A percentile compares a stretch with the other conserved stretches of the same genome.
These are phyloP conservation scores for Exutisphaerella laricina DNA, from an alignment of 2,329 filamentous ascomycete species.

Conservation along the genomic window DNA sequence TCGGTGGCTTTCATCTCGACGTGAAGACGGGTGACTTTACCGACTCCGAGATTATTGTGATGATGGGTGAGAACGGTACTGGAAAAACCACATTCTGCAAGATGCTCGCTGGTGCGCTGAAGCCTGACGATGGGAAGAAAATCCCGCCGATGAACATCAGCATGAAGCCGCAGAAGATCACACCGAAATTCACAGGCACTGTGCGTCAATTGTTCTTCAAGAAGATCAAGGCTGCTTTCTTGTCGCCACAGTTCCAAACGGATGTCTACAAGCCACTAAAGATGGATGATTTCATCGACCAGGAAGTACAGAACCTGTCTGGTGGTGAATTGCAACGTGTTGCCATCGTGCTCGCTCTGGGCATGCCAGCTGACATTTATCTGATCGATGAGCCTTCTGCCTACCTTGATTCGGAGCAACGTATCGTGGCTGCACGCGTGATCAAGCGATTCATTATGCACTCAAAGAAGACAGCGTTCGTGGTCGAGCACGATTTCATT, in stretches of 20 bases:
- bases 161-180: constrained; percentile 99
- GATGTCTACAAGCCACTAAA: constrained; percentile 99
- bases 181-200: constrained; percentile 93
- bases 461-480: constrained; percentile 97
- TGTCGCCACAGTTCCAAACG: constrained; percentile 97
- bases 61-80: constrained; percentile 99
- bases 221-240: constrained; percentile 95
- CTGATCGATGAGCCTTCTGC: constrained; percentile 96
- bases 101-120: constrained; percentile 85
- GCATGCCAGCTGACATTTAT: constrained; percentile 94
- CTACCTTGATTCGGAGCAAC: constrained; percentile 98
- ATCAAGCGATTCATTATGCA: constrained; percentile 99
- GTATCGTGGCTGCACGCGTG: constrained; percentile 93
- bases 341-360: constrained; percentile 93
- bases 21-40: constrained; percentile 85
- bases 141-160: constrained; percentile 94
- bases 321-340: constrained; percentile 99
- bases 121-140: constrained; percentile 73
- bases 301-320: constrained; percentile 98
- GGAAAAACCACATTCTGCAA: constrained; percentile 99
- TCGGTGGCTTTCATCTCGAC: constrained; percentile 78
- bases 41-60: constrained; percentile 96
- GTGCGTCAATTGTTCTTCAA: constrained; percentile 99
- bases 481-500: constrained; percentile 99
- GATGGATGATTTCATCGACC: constrained; percentile 98